Evolutionary conservation across 805 yeast genomes (phyloP).

Genomic region (Sungouiozyma ichnusensis): DNA sequence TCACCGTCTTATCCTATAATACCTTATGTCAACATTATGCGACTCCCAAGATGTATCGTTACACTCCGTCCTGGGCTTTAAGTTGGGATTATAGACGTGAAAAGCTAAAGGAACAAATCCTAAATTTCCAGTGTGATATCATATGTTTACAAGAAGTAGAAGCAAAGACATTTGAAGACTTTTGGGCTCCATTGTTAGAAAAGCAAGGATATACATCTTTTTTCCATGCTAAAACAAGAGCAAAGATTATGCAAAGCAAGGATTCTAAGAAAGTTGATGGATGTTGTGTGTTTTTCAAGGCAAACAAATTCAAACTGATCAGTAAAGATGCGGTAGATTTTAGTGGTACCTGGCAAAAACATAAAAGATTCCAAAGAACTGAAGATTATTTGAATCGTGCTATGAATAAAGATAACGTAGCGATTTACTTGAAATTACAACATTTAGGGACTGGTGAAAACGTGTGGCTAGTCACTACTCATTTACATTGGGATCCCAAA

Average conservation of each 20-base stretch:
- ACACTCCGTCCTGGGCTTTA: slow-evolving; percentile 96
- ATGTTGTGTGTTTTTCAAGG: slow-evolving; percentile 85
- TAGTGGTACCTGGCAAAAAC: slow-evolving; percentile 67
- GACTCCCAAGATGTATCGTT: slow-evolving; percentile 80
- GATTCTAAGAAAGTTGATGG: slow-evolving; percentile 94
- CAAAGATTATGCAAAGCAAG: slow-evolving; percentile 72
- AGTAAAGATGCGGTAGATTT: slow-evolving; percentile 74
- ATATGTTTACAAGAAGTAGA: slow-evolving; percentile 95
- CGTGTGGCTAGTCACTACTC: slow-evolving; percentile 76
- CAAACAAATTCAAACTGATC: slow-evolving; percentile 54
- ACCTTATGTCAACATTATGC: slow-evolving; percentile 95
- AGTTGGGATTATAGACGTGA: slow-evolving; percentile 86
- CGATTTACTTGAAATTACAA: slow-evolving; percentile 64
- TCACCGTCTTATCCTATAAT: slow-evolving; percentile 80
- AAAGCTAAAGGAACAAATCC: slow-evolving; percentile 60
- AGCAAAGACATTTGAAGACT: slow-evolving; percentile 72
- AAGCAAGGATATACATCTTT: slow-evolving; percentile 69
- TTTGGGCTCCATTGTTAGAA: slow-evolving; percentile 68
- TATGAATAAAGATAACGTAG: slow-evolving; percentile 91
- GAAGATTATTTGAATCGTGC: slow-evolving; percentile 93
- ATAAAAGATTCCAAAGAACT: slow-evolving; percentile 81
- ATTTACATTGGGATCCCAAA: slow-evolving; percentile 97
- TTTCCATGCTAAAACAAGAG: slow-evolving; percentile 82
- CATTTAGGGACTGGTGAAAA: slow-evolving; percentile 62
- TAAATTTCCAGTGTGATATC: slow-evolving; percentile 58